Conservation (phyloP, 805 yeast species). For the Kodamaea jinghongensis region DNA sequence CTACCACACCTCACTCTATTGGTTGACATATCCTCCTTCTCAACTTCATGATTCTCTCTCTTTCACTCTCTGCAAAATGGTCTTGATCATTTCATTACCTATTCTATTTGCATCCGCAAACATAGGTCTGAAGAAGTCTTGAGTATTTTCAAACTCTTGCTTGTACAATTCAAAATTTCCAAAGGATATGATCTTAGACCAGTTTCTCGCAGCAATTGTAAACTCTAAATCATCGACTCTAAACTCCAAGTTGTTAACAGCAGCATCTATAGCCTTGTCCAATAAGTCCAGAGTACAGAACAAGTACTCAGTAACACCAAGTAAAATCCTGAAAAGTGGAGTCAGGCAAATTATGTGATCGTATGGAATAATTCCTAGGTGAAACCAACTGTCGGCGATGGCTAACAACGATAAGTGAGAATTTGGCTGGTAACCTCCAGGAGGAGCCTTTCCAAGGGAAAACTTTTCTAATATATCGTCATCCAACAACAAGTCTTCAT, state of each 20-base stretch:
- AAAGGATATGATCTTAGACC: constrained; percentile 79
- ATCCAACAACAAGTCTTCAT: constrained; percentile 60
- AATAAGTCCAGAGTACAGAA: constrained; percentile 80
- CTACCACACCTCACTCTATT: too few species aligned
- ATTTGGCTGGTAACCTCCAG: constrained; percentile 69
- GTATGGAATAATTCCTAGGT: constrained; percentile 82
- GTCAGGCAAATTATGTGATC: constrained; percentile 97
- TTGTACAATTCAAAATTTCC: constrained; percentile 75
- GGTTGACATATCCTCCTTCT: not conserved
- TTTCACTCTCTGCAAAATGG: constrained; percentile 51
- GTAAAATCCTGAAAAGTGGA: constrained; percentile 83
- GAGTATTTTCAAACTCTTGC: constrained; percentile 72
- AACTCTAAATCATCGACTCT: constrained; percentile 91
- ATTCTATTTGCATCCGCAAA: constrained; percentile 81
- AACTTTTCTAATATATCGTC: constrained; percentile 76
- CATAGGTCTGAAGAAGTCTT: constrained; percentile 81
- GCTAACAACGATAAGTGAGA: constrained; percentile 87
- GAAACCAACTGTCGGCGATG: constrained; percentile 92
- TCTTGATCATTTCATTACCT: constrained; percentile 92
- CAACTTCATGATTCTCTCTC: constrained; percentile 26
- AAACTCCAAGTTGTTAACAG: constrained; percentile 62
- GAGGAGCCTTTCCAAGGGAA: constrained; percentile 70
- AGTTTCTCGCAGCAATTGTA: constrained; percentile 82
- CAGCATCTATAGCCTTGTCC: constrained; percentile 76
- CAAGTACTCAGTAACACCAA: constrained; percentile 90